Evolutionary conservation across 305 asterid species (phyloP).

Genomic region (Fraxinus sp.): DNA sequence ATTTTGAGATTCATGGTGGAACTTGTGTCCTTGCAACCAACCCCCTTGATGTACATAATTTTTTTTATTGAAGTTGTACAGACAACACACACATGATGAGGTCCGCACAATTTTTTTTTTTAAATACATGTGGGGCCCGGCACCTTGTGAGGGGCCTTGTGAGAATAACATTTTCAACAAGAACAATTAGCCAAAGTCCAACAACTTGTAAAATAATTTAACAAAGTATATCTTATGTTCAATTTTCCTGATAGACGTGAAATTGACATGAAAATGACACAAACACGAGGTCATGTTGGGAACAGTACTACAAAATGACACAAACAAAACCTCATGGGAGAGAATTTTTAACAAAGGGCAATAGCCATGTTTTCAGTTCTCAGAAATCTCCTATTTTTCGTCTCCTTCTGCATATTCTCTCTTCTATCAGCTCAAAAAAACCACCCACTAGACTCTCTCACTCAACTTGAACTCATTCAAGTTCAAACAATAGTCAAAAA

Average conservation of each 20-base stretch:
- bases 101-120: too few relatives aligned
- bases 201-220: neutral
- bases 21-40: neutral
- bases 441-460: constrained; percentile 47
- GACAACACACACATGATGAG: too few relatives aligned
- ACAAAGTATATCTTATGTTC: too few relatives aligned
- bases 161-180: too few relatives aligned
- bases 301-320: neutral
- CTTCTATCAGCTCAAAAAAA: constrained; percentile 9
- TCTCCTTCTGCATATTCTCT: constrained; percentile 11
- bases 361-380: neutral
- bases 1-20: neutral
- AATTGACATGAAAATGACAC: neutral
- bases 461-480: constrained; percentile 40
- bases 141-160: too few relatives aligned
- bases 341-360: neutral
- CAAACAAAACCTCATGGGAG: neutral
- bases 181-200: neutral
- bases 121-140: too few relatives aligned
- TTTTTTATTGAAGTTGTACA: too few relatives aligned
- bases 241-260: neutral
- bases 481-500: constrained; percentile 34
- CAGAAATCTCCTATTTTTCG: neutral
- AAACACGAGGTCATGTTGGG: neutral
- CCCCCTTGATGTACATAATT: too few relatives aligned